These are phyloP conservation scores for Naganishia cerealis DNA, from an alignment of 1,284 basidiomycete genomes.

Conservation along the genomic window DNA sequence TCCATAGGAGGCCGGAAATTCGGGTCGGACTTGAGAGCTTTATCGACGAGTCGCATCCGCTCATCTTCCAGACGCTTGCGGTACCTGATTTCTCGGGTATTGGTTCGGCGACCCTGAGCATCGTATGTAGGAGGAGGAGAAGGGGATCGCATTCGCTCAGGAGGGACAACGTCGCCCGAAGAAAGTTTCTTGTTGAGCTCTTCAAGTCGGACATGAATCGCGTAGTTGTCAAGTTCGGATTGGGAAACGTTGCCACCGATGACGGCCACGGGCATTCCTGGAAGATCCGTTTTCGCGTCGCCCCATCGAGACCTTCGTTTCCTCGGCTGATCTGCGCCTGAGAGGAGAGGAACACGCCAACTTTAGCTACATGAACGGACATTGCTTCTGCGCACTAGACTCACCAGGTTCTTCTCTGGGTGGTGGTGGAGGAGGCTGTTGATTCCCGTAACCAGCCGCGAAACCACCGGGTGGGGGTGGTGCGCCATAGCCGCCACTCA, in stretches of 20 bases:
- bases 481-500: conserved; percentile 39
- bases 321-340: conserved; percentile 74
- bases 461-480: conserved; percentile 46
- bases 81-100: conserved; percentile 97
- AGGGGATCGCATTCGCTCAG: conserved; percentile 88
- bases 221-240: conserved; percentile 90
- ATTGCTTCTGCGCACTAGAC: not conserved
- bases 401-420: conserved; percentile 32
- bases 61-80: conserved; percentile 97
- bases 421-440: conserved; percentile 30
- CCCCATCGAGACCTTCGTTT: conserved; percentile 96
- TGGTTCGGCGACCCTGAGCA: conserved; percentile 91
- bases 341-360: not conserved
- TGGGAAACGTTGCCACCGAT: conserved; percentile 89
- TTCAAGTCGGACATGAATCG: conserved; percentile 88
- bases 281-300: conserved; percentile 73
- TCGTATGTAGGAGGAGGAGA: conserved; percentile 98
- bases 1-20: conserved; percentile 94
- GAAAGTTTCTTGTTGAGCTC: conserved; percentile 95
- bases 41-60: conserved; percentile 86
- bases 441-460: conserved; percentile 30
- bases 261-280: conserved; percentile 80
- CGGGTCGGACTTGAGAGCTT: conserved; percentile 94
- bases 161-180: conserved; percentile 90
- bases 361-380: not conserved